Evolutionary conservation across 2,329 filamentous ascomycete species (phyloP), one percentile per base, ranked within the genome.

Genomic region (Arthrinium phaeospermum): DNA sequence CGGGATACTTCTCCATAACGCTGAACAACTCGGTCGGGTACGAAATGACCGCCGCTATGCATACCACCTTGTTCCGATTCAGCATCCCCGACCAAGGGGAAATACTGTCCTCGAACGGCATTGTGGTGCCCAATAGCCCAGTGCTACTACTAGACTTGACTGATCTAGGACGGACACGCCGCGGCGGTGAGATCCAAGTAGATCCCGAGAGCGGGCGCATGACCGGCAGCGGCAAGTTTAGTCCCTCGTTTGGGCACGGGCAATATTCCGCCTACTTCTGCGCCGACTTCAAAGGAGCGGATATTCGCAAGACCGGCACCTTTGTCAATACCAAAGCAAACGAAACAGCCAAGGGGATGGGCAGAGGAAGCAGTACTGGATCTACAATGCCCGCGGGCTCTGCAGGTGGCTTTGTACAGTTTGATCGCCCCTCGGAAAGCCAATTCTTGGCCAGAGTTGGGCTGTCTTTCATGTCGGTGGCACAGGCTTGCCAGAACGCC

Each of bases 401-500:
- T 34, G 84, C 82, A 0, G 92, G 92, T 16, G 89, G 87, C 1
- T 94, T 90, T 85, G 83, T 89, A 7, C 89, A 91, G 72, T 93
- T 94, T 75, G 79, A 88, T 24, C 74, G 73, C 13, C 78, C 84
- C 1, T 57, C 75, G 4, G 80, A 82, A 0, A 80, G 86, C 68
- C 85, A 86, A n/a, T 87, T 95, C 44, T 79, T 90, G 67, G 92
- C 88, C 7, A 87, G 93, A n/a, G 91, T 94, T 14, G 93, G 92
- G 0, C 79, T 94, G 8, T 94, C 92, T 69, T 94, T 94, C 77
- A 89, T 94, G 51, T 92, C 89, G 72, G 84, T 86, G 4, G 85
- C 89, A 3, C 88, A 92, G 80, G 93, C 93, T 3, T 96, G 93
- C 75, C 79, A 82, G 22, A 94, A 91, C 76, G 93, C 90, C 0